Conservation (phyloP, 306 rosid genomes). For the Canavalia ensiformis region DNA sequence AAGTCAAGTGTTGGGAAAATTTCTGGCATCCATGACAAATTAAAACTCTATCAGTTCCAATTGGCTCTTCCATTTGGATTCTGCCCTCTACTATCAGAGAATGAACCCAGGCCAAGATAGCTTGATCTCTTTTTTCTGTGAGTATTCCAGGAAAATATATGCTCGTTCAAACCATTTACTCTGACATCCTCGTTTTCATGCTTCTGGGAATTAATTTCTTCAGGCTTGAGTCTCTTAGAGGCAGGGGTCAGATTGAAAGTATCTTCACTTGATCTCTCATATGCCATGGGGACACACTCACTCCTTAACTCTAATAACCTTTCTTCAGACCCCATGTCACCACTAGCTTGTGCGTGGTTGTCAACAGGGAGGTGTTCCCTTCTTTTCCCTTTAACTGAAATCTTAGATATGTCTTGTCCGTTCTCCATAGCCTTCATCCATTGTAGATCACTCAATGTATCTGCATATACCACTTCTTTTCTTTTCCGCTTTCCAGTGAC, state of each 20-base stretch:
- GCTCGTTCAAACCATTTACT: conserved; percentile 60
- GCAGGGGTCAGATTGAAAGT: conserved; percentile 51
- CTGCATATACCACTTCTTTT: conserved; percentile 83
- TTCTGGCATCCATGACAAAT: conserved; percentile 28
- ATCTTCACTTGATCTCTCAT: conserved; percentile 67
- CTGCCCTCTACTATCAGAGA: conserved; percentile 67
- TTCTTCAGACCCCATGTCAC: conserved; percentile 53
- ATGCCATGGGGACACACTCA: conserved; percentile 51
- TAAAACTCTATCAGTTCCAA: conserved; percentile 53
- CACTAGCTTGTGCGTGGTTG: conserved; percentile 53
- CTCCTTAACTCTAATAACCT: conserved; percentile 51
- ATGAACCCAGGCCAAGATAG: conserved; percentile 57
- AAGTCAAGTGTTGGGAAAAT: neutral
- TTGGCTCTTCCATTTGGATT: conserved; percentile 67
- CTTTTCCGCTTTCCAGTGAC: conserved; percentile 77
- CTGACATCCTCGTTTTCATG: conserved; percentile 55
- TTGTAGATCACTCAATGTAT: conserved; percentile 77
- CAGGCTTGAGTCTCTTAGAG: conserved; percentile 66
- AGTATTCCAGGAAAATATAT: conserved; percentile 71
- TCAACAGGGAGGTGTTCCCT: conserved; percentile 55
- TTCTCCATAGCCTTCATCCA: conserved; percentile 89
- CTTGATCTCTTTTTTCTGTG: conserved; percentile 82
- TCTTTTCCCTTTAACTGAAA: conserved; percentile 64
- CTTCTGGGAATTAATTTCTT: conserved; percentile 51
- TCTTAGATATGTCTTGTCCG: conserved; percentile 69